Base-by-base conservation (phyloP, 192 early-diverging fungal species). In the Coemansia sp. region DNA sequence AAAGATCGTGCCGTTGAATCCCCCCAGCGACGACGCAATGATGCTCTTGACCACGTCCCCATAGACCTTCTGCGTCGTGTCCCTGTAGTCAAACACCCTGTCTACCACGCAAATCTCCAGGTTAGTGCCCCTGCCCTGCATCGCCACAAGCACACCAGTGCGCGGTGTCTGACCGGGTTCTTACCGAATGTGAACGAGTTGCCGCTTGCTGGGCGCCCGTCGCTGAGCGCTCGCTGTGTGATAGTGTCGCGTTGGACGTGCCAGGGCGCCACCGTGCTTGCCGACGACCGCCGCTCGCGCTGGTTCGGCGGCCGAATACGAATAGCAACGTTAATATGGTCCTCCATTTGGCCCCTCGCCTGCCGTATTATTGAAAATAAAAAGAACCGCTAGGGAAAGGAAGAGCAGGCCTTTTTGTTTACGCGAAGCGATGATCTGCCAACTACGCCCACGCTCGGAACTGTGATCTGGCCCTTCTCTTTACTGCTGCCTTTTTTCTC, bases 1-100 rank as follows among this genome's bases (percentile, higher is more conserved):
- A 78, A 98, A 98, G 3, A 98, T 90, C 3, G 94, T 96, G 22
- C 93, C 92, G 64, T 98, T 96, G 57, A 89, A 92, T 7, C 95
- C 95, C 21, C 85, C 82, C 92, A 95, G 92, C 3, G 89, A 69
- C 9, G 76, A 76, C 20, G 59, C 45, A 17, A 85, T 79, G 4
- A 85, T 81, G 32, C 70, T 57, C 56, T 79, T 67, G 20, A 80
- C 76, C 31, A 66, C 55, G n/a, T 61, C 54, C 18, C 70, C 54
- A 45, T 74, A 78, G 20, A 78, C 76, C 9, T 47, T 49, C 25
- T 34, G 44, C 5, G 69, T 78, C 14, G 47, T 47, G 19, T 65
- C 66, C 7, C 38, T 45, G 23, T 64, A 70, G 52, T 78, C 70
- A 55, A 78, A 78, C 2, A 78, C 63, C 31, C 58, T 60, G 27